Base-by-base conservation (phyloP, 75 land plant genomes). In the Selaginella tamariscina region DNA sequence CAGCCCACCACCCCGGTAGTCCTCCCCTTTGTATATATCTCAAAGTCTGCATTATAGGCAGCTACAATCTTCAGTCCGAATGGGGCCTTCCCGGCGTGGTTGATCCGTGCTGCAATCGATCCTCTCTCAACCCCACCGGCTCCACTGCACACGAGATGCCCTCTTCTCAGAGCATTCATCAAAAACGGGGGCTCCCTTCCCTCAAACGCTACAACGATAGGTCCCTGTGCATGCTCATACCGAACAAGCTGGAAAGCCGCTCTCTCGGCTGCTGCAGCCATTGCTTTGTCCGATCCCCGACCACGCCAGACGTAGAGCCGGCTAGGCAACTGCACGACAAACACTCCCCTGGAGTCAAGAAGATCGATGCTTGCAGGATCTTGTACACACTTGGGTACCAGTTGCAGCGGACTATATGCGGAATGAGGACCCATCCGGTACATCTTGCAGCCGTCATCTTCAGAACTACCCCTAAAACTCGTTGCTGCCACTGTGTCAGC, bases 281-380 rank as follows among this genome's bases (percentile, higher is more conserved):
- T 73, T 8, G 49, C 56, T 49, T 27, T 44, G 1, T 60, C 73
- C 54, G 72, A 80, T 29, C 33, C 26, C 56, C 68, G 56, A n/a
- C 82, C 82, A 30, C 65, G 65, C 82, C 82, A 80, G 24, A 80
- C 59, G 33, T 78, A 80, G 13, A 80, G 68, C 57, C 67, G 63
- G 31, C 56, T 73, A 18, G 63, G 33, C 27, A 78, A 22, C 30
- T 72, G 69, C 11, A 80, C 54, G 28, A 80, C 56, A 70, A 80
- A 80, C 26, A 71, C 81, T 26, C 82, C 82, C 30, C 82, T 69
- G 30, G 81, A 69, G 73, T 80, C 82, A 29, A 80, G 56, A 59
- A 70, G 67, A 29, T 65, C 56, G 8, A 72, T 27, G n/a, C 44
- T 65, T 5, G 49, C 11, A 26, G 69, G 73, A 0, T 57, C 56